Evolutionary conservation across 1,139 yeast species (phyloP).

Genomic region (Magnusiomyces suaveolens): DNA sequence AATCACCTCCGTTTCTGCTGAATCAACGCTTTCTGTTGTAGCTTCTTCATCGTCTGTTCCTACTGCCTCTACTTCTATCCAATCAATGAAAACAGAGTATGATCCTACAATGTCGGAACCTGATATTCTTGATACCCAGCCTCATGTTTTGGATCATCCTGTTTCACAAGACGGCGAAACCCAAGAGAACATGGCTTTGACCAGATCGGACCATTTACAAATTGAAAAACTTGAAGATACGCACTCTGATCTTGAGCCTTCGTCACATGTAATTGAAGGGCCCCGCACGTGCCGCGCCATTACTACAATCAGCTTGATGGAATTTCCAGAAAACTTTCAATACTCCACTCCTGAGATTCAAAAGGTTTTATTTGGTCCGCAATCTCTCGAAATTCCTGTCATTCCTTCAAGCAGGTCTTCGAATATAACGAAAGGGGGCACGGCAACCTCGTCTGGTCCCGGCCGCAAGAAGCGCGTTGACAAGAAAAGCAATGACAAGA

Average conservation of each 20-base stretch:
- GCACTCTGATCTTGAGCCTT: slow-evolving; percentile 3
- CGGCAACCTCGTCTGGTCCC: background rate
- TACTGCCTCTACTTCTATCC: background rate
- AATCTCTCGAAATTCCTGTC: slow-evolving; percentile 47
- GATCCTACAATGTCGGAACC: background rate
- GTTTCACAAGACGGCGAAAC: background rate
- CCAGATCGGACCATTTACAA: background rate
- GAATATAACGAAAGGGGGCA: background rate
- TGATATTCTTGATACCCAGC: background rate
- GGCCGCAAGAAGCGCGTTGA: slow-evolving; percentile 7
- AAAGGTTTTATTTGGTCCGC: slow-evolving; percentile 49
- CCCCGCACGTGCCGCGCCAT: slow-evolving; percentile 21
- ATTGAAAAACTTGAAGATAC: background rate
- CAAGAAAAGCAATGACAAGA: background rate
- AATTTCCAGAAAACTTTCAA: slow-evolving; percentile 25
- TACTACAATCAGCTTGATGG: slow-evolving; percentile 24
- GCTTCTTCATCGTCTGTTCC: background rate
- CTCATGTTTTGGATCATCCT: background rate
- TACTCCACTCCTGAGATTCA: slow-evolving; percentile 34
- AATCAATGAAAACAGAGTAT: background rate
- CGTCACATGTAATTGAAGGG: slow-evolving; percentile 20
- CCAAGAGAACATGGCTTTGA: background rate
- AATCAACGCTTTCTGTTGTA: background rate
- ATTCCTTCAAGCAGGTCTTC: slow-evolving; percentile 7
- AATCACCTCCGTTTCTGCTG: background rate